These are phyloP conservation scores for Penicillium sp. DNA, from an alignment of 2,329 filamentous ascomycete genomes.

Conservation along the genomic window DNA sequence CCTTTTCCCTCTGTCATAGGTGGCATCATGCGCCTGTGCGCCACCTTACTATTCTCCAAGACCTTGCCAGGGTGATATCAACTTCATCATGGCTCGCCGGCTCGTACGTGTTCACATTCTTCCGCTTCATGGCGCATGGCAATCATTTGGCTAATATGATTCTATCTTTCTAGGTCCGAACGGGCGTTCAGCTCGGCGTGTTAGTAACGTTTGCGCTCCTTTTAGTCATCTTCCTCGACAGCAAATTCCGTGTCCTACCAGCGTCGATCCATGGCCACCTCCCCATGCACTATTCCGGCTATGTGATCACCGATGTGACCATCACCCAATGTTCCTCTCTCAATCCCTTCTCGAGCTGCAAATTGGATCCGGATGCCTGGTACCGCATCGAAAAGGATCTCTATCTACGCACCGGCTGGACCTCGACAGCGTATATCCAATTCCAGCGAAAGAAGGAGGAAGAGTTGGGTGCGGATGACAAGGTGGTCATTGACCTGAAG, in stretches of 20 bases:
- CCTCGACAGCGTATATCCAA: conserved; percentile 79
- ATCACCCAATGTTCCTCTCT: conserved; percentile 76
- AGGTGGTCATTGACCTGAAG: conserved; percentile 78
- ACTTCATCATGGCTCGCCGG: conserved; percentile 50
- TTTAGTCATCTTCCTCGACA: conserved; percentile 82
- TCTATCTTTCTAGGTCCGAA: conserved; percentile 56
- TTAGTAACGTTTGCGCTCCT: conserved; percentile 71
- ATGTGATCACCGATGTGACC: conserved; percentile 84
- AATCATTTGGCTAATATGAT: conserved; percentile 3
- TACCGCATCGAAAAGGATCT: conserved; percentile 88
- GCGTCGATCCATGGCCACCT: conserved; percentile 85
- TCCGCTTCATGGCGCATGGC: neutral
- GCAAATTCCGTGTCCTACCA: conserved; percentile 84
- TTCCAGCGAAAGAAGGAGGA: conserved; percentile 85
- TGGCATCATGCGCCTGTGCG: conserved; percentile 43
- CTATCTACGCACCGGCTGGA: conserved; percentile 75
- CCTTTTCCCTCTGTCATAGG: conserved; percentile 20
- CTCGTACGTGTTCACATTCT: conserved; percentile 42
- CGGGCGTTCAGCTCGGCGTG: conserved; percentile 75
- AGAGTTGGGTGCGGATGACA: conserved; percentile 75
- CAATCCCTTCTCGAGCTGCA: conserved; percentile 77
- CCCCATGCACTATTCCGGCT: conserved; percentile 81
- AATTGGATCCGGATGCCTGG: conserved; percentile 75
- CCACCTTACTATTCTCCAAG: conserved; percentile 33
- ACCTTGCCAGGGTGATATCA: conserved; percentile 40